phyloP scores from a whole-genome alignment of 2,329 filamentous ascomycete genomes.

The Fusarium sp. region DNA sequence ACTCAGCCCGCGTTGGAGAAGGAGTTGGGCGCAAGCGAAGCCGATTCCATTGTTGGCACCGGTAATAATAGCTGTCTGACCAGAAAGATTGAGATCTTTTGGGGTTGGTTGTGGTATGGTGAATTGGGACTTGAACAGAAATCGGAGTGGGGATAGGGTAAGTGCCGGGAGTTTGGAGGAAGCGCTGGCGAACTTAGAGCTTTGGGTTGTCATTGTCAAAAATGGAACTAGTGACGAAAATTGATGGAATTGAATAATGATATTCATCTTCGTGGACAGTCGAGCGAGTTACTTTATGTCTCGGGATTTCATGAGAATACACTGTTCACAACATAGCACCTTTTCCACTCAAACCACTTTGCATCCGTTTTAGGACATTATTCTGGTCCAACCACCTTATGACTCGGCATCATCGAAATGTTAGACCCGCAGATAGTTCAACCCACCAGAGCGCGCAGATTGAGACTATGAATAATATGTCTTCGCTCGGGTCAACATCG shows the following conservation, averaged over 20 bases:
- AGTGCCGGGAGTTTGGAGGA: slow-evolving; percentile 4
- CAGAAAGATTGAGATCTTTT: not conserved
- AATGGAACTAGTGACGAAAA: fast-evolving
- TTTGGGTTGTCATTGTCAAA: not conserved
- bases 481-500: too few relatives aligned
- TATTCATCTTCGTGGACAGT: too few relatives aligned
- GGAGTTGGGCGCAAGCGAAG: slow-evolving; percentile 1
- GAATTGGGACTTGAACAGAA: slow-evolving; percentile 1
- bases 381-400: too few relatives aligned
- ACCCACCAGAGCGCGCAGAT: too few relatives aligned
- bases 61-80: not conserved
- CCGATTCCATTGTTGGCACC: slow-evolving; percentile 6
- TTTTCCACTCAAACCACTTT: too few relatives aligned
- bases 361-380: not conserved
- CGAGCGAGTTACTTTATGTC: too few relatives aligned
- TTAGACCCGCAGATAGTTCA: too few relatives aligned
- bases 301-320: too few relatives aligned
- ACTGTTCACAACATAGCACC: too few relatives aligned
- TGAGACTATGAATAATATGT: too few relatives aligned
- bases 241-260: fast-evolving
- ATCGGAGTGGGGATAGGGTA: not conserved
- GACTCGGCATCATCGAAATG: too few relatives aligned
- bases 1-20: not conserved
- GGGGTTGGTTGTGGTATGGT: not conserved
- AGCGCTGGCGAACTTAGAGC: not conserved